A percentile compares a stretch with the other conserved stretches of the same genome.
phyloP scores from a whole-genome alignment of 2,329 filamentous ascomycete species.

The Penicillium capsulatum region DNA sequence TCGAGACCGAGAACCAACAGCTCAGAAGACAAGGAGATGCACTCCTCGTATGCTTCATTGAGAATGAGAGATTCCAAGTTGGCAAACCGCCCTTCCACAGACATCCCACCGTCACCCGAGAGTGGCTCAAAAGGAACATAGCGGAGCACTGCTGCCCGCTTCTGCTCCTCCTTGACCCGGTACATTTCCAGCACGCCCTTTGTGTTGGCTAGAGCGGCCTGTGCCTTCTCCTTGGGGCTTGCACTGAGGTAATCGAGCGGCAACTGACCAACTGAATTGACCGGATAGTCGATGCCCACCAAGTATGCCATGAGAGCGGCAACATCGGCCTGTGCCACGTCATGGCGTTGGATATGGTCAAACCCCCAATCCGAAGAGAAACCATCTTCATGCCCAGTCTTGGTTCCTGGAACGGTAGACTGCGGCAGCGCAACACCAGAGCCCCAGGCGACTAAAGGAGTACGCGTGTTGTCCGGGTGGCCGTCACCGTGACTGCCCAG shows the following conservation, averaged over 20 bases:
- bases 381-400: slow-evolving; percentile 78
- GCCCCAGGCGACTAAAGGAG: slow-evolving; percentile 88
- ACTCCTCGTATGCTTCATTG: slow-evolving; percentile 63
- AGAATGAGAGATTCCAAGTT: slow-evolving; percentile 67
- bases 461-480: slow-evolving; percentile 93
- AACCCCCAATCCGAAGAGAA: slow-evolving; percentile 88
- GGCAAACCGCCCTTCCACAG: slow-evolving; percentile 62
- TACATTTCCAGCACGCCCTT: slow-evolving; percentile 93
- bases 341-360: slow-evolving; percentile 74
- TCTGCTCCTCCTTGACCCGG: slow-evolving; percentile 82
- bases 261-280: slow-evolving; percentile 92
- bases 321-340: slow-evolving; percentile 90
- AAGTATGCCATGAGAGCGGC: slow-evolving; percentile 95
- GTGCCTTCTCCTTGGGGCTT: slow-evolving; percentile 69
- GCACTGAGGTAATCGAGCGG: slow-evolving; percentile 78
- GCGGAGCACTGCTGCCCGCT: slow-evolving; percentile 68
- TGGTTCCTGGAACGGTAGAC: slow-evolving; percentile 51
- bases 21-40: slow-evolving; percentile 71
- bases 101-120: slow-evolving; percentile 54
- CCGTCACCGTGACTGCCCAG: slow-evolving; percentile 99
- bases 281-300: slow-evolving; percentile 80
- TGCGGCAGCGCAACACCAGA: slow-evolving; percentile 79
- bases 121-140: slow-evolving; percentile 74
- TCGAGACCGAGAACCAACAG: slow-evolving; percentile 73
- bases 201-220: slow-evolving; percentile 79